Evolutionary conservation across 1,284 basidiomycete species (phyloP).

Genomic region (Ustilago xerochloae): DNA sequence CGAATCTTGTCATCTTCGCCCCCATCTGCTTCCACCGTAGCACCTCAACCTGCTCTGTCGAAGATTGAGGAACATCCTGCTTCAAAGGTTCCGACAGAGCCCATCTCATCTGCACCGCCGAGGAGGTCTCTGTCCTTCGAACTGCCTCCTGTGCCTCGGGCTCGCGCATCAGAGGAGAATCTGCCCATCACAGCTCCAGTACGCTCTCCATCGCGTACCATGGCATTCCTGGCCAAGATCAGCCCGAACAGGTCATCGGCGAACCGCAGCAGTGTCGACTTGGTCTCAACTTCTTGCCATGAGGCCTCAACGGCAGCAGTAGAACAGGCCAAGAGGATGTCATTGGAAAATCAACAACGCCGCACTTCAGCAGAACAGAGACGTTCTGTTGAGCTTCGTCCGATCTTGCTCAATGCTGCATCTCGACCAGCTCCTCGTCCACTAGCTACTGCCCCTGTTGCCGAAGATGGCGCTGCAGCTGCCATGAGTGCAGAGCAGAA

Average conservation of each 20-base stretch:
- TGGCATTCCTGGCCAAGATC: constrained; percentile 39
- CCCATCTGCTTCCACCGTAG: constrained; percentile 20
- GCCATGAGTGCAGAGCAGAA: neutral
- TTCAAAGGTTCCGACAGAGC: constrained; percentile 3
- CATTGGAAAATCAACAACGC: constrained; percentile 17
- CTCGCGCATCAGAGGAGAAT: constrained; percentile 14
- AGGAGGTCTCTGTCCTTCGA: constrained; percentile 32
- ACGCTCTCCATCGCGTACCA: constrained; percentile 27
- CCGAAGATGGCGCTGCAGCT: neutral
- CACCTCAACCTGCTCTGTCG: constrained; percentile 18
- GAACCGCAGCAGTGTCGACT: constrained; percentile 34
- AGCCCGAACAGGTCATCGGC: constrained; percentile 10
- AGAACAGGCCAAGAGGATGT: constrained; percentile 7
- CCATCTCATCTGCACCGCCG: neutral
- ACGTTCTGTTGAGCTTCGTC: constrained; percentile 36
- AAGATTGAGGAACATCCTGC: constrained; percentile 31
- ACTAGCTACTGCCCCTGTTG: neutral
- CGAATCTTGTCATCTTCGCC: constrained; percentile 14
- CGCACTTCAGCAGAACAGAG: constrained; percentile 32
- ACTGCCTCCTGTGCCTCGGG: constrained; percentile 16
- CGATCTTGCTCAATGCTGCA: constrained; percentile 36
- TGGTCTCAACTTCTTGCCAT: neutral
- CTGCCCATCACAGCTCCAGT: constrained; percentile 1
- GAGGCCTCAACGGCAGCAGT: neutral
- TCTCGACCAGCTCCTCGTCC: constrained; percentile 11